Evolutionary conservation across 257 asterid genomes (phyloP).

Genomic region (Primulina eburnea): DNA sequence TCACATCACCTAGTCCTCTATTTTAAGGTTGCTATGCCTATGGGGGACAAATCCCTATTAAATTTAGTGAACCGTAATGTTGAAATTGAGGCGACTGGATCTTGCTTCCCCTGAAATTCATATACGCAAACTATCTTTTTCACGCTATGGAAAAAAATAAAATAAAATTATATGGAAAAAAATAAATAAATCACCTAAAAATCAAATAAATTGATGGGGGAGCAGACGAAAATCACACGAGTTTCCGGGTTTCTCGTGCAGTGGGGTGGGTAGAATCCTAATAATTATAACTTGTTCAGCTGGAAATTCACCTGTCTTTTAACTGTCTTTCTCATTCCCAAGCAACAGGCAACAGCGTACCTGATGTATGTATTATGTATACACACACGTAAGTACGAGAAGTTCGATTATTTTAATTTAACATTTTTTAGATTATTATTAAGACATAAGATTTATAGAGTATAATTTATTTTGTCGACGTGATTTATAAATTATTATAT

Average conservation of each 20-base stretch:
- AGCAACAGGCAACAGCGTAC: neutral
- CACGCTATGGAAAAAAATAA: neutral
- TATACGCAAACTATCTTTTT: neutral
- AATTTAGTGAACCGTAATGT: neutral
- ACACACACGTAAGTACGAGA: too few relatives aligned
- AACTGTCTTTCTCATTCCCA: conserved; percentile 41
- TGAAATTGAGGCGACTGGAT: neutral
- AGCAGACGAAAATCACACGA: conserved; percentile 40
- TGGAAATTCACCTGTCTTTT: conserved; percentile 39
- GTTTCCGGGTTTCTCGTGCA: conserved; percentile 42
- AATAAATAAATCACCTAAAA: too few relatives aligned
- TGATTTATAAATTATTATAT: too few relatives aligned
- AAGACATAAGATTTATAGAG: too few relatives aligned
- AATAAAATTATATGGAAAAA: too few relatives aligned
- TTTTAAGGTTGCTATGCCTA: too few relatives aligned
- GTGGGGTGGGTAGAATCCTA: conserved; percentile 39
- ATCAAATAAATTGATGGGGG: too few relatives aligned
- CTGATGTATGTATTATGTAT: neutral
- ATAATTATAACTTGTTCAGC: conserved; percentile 47
- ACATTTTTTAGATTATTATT: too few relatives aligned
- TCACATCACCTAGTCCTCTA: neutral
- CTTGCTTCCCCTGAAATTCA: conserved; percentile 23
- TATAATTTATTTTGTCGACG: too few relatives aligned
- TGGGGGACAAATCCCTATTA: conserved; percentile 37
- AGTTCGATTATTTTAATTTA: too few relatives aligned